A percentile compares a stretch with the other conserved stretches of the same genome.
phyloP scores from a whole-genome alignment of 345 rosid species.

The Ailanthus altissimus region DNA sequence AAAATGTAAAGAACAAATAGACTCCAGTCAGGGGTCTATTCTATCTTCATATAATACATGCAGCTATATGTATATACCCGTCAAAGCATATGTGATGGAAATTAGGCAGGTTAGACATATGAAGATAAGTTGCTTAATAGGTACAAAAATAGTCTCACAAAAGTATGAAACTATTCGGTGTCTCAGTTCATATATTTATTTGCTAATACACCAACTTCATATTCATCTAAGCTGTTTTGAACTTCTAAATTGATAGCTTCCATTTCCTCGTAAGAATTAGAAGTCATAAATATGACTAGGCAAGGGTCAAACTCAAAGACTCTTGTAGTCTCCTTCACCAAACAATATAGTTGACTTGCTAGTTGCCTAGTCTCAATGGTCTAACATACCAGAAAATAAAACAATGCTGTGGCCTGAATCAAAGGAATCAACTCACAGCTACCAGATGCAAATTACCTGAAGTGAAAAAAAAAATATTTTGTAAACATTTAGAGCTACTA shows the following conservation, averaged over 20 bases:
- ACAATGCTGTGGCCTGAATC: background rate
- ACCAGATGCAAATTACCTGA: slow-evolving; percentile 2
- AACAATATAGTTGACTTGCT: background rate
- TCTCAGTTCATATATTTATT: background rate
- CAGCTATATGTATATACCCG: background rate
- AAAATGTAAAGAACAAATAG: background rate
- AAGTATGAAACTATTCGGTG: background rate
- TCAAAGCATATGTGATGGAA: background rate
- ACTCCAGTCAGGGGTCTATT: background rate
- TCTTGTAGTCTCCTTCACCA: background rate
- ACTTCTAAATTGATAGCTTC: background rate
- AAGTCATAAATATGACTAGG: background rate
- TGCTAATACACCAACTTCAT: background rate
- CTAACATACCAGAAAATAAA: background rate
- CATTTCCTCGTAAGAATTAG: background rate
- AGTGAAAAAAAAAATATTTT: slow-evolving; percentile 1
- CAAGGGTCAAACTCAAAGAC: background rate
- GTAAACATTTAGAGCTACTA: background rate
- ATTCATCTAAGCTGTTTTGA: background rate
- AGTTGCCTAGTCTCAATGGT: background rate
- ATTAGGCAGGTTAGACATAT: background rate
- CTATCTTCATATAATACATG: background rate
- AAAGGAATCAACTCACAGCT: background rate
- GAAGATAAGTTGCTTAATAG: background rate
- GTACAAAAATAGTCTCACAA: too few relatives aligned